phyloP scores from a whole-genome alignment of 192 early-diverging fungal genomes.

The Ambispora gerdemannii region DNA sequence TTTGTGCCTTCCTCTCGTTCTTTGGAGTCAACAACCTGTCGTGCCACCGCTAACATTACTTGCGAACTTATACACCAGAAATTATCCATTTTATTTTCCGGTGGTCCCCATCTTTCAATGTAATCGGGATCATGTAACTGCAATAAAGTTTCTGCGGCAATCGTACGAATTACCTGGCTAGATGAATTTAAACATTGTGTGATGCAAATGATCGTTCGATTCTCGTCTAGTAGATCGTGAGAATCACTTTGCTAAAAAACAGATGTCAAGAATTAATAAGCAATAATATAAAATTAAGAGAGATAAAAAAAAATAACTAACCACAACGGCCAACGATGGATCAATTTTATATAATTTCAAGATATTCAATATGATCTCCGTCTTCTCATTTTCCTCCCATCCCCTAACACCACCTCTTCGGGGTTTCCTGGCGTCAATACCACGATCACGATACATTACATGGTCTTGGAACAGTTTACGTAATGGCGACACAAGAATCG shows the following conservation, averaged over 20 bases:
- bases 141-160: conserved; percentile 69
- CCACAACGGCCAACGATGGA: conserved; percentile 71
- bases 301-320: conserved; percentile 41
- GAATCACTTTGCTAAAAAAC: conserved; percentile 56
- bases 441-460: conserved; percentile 38
- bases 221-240: conserved; percentile 66
- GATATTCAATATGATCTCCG: conserved; percentile 76
- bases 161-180: conserved; percentile 64
- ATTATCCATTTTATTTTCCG: conserved; percentile 63
- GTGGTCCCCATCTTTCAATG: conserved; percentile 78
- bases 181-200: conserved; percentile 72
- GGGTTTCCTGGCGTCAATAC: conserved; percentile 34
- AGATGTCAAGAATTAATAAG: not conserved
- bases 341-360: conserved; percentile 72
- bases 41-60: conserved; percentile 66
- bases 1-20: conserved; percentile 63
- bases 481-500: conserved; percentile 58
- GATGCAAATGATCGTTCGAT: conserved; percentile 70
- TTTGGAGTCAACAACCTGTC: conserved; percentile 71
- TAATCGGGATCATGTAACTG: conserved; percentile 68
- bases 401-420: conserved; percentile 48
- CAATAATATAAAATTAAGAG: conserved; percentile 18
- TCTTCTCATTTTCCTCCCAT: conserved; percentile 60
- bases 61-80: conserved; percentile 75
- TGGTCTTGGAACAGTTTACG: conserved; percentile 63